A percentile compares a stretch with the other conserved stretches of the same genome.
These are phyloP conservation scores for Phaeophleospora eucalypticola DNA, from an alignment of 2,329 filamentous ascomycete species.

Conservation along the genomic window DNA sequence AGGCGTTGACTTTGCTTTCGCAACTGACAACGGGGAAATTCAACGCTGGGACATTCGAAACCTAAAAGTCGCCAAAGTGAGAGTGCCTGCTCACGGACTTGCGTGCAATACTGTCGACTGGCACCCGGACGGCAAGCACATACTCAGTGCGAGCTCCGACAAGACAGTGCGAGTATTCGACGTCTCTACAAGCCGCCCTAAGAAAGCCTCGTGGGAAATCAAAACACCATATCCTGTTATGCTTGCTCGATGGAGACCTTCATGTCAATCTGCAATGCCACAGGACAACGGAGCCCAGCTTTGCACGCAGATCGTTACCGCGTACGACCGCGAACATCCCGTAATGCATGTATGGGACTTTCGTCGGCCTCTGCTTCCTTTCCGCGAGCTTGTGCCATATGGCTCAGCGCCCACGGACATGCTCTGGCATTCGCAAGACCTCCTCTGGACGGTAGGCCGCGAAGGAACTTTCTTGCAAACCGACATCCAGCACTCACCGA, in stretches of 20 bases:
- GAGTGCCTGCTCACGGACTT: constrained; percentile 57
- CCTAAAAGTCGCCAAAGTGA: constrained; percentile 53
- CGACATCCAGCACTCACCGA: constrained; percentile 57
- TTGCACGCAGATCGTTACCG: constrained; percentile 59
- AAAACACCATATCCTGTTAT: constrained; percentile 59
- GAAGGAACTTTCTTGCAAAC: constrained; percentile 60
- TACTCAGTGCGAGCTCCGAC: constrained; percentile 60
- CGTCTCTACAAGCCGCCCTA: constrained; percentile 54
- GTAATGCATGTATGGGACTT: constrained; percentile 63
- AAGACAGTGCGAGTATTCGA: constrained; percentile 63
- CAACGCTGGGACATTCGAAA: constrained; percentile 63
- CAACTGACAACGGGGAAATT: constrained; percentile 60
- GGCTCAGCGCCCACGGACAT: constrained; percentile 55
- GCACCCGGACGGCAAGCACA: constrained; percentile 63
- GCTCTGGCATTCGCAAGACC: constrained; percentile 61
- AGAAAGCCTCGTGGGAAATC: constrained; percentile 57
- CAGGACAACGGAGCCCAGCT: constrained; percentile 53
- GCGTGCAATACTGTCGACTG: constrained; percentile 60
- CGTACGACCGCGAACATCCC: constrained; percentile 59
- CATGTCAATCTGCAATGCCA: constrained; percentile 52
- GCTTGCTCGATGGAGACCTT: constrained; percentile 60
- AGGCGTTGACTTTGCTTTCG: constrained; percentile 59
- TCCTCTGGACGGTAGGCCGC: constrained; percentile 61
- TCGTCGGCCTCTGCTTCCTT: constrained; percentile 58
- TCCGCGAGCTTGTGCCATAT: constrained; percentile 57